Evolutionary conservation across 179 eudicot genomes (phyloP).

Genomic region (Silene noctiflora): DNA sequence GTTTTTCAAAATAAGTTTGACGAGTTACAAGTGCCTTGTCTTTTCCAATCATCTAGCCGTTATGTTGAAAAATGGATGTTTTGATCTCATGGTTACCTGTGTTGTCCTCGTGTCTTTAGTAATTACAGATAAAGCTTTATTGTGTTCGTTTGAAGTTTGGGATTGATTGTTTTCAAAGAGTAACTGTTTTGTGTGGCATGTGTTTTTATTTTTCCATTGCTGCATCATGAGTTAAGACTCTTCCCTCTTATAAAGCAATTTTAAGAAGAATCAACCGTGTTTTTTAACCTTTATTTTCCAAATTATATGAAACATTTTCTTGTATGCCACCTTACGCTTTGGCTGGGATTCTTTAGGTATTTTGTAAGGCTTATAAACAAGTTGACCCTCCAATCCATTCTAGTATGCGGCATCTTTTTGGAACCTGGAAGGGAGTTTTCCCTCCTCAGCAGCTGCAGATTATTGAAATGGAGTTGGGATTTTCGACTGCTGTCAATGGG

Average conservation of each 20-base stretch:
- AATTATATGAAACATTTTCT: slow-evolving; percentile 11
- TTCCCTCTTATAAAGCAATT: not conserved
- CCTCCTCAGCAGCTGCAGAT: slow-evolving; percentile 80
- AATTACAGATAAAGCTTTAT: not conserved
- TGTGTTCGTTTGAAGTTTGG: not conserved
- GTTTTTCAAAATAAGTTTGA: not conserved
- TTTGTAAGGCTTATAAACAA: slow-evolving; percentile 88
- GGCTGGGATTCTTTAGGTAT: slow-evolving; percentile 53
- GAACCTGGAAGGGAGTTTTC: slow-evolving; percentile 97
- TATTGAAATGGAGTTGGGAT: slow-evolving; percentile 87
- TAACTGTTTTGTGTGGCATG: not conserved
- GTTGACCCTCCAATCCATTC: slow-evolving; percentile 73
- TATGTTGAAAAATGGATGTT: not conserved
- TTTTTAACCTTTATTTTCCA: not conserved
- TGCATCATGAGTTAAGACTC: not conserved
- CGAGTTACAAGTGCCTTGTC: not conserved
- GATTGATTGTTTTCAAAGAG: not conserved
- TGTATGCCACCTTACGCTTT: slow-evolving; percentile 4
- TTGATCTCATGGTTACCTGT: not conserved
- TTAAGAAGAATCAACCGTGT: not conserved
- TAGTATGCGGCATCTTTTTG: slow-evolving; percentile 92
- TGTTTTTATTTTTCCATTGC: not conserved
- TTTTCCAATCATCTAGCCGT: not conserved
- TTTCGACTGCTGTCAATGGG: slow-evolving; percentile 58
- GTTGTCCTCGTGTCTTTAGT: not conserved